Evolutionary conservation across 768 basidiomycete species (phyloP).

Genomic region (Hygrophorus pudorinus): DNA sequence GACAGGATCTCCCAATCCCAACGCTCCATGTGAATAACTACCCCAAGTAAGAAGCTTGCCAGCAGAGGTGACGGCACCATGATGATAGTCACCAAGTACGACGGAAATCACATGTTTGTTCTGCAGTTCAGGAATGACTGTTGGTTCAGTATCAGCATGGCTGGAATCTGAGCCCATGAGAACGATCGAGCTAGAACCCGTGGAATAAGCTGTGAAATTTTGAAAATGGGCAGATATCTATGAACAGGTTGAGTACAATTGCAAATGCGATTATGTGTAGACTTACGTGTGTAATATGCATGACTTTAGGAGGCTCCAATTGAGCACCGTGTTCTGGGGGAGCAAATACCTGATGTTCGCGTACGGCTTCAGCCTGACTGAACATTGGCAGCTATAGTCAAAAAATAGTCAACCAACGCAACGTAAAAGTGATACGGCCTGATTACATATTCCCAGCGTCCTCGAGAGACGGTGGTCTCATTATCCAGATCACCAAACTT

Average conservation of each 20-base stretch:
- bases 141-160: slow-evolving; percentile 34
- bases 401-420: slow-evolving; percentile 4
- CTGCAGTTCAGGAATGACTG: slow-evolving; percentile 64
- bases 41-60: slow-evolving; percentile 84
- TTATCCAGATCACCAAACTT: slow-evolving; percentile 40
- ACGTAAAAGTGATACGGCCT: background rate
- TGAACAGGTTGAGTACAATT: slow-evolving; percentile 13
- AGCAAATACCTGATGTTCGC: slow-evolving; percentile 33
- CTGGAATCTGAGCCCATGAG: slow-evolving; percentile 57
- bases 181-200: slow-evolving; percentile 58
- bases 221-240: slow-evolving; percentile 80
- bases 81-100: slow-evolving; percentile 89
- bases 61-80: slow-evolving; percentile 66
- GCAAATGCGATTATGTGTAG: background rate
- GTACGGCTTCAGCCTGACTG: slow-evolving; percentile 49
- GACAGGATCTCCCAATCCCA: slow-evolving; percentile 76
- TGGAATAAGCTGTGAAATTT: slow-evolving; percentile 77
- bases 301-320: slow-evolving; percentile 29
- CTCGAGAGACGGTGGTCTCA: slow-evolving; percentile 26
- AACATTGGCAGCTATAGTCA: slow-evolving; percentile 56
- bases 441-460: slow-evolving; percentile 67
- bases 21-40: slow-evolving; percentile 61
- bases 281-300: slow-evolving; percentile 74
- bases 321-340: slow-evolving; percentile 16
- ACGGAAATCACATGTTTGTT: slow-evolving; percentile 75